Evolutionary conservation across 1,284 basidiomycete genomes (phyloP).

Genomic region (Trichosporon faecale): DNA sequence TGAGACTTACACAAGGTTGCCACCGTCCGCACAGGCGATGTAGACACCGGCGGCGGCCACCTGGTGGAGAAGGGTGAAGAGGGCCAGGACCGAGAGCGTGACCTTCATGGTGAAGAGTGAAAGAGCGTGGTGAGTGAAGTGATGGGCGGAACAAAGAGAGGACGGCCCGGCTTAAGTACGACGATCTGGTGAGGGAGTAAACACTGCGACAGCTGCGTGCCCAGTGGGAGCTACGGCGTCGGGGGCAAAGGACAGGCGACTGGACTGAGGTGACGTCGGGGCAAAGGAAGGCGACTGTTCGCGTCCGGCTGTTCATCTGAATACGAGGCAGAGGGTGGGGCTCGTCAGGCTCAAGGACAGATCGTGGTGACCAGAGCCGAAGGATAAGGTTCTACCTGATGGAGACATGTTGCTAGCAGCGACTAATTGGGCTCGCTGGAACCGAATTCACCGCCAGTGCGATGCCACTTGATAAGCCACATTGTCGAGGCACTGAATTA

Average conservation of each 20-base stretch:
- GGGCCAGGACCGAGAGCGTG: not conserved
- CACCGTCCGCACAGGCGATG: not conserved
- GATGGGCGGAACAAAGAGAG: not conserved
- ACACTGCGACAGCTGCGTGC: too few species aligned
- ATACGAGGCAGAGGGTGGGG: too few species aligned
- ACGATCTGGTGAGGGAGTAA: too few species aligned
- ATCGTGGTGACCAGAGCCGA: not conserved
- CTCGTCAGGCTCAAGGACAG: too few species aligned
- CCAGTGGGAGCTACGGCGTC: too few species aligned
- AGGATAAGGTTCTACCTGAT: not conserved
- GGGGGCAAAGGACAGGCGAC: too few species aligned
- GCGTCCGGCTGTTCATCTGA: too few species aligned
- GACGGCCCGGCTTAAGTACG: not conserved
- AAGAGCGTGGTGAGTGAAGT: not conserved
- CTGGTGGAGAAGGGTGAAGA: not conserved
- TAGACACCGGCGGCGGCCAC: not conserved
- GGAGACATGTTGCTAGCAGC: not conserved
- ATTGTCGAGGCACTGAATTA: not conserved
- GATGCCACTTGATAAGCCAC: not conserved
- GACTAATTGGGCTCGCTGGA: not conserved
- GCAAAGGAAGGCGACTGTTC: too few species aligned
- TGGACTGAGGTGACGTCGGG: too few species aligned
- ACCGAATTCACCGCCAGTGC: not conserved
- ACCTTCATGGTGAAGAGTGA: not conserved
- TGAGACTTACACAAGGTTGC: slow-evolving; percentile 3